These are phyloP conservation scores for Friedmanniomyces endolithicus DNA, from an alignment of 495 filamentous ascomycete species.

Conservation along the genomic window DNA sequence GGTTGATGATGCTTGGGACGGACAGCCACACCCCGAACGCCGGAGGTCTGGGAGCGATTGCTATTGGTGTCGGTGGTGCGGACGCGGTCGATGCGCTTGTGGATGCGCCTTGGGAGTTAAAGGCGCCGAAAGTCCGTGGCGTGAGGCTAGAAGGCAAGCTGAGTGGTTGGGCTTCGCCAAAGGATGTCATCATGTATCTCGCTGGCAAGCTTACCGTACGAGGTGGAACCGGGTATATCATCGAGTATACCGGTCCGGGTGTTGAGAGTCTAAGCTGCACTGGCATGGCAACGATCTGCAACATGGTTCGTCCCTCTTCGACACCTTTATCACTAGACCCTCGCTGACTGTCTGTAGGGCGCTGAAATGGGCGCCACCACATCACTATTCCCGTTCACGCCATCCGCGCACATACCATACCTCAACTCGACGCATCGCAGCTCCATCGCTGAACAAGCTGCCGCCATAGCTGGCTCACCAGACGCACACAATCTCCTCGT, in stretches of 20 bases:
- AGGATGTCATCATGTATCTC: conserved; percentile 85
- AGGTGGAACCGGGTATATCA: conserved; percentile 85
- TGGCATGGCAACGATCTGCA: conserved; percentile 83
- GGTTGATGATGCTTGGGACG: conserved; percentile 98
- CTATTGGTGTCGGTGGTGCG: conserved; percentile 93
- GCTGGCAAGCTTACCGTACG: conserved; percentile 86
- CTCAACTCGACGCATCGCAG: conserved; percentile 70
- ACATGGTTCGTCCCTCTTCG: conserved; percentile 43
- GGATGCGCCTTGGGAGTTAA: conserved; percentile 92
- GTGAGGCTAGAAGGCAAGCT: conserved; percentile 75
- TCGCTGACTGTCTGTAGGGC: conserved; percentile 30
- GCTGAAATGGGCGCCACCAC: conserved; percentile 93
- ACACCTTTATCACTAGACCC: not conserved
- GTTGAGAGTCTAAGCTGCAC: conserved; percentile 82
- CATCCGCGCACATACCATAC: conserved; percentile 55
- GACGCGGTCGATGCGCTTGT: conserved; percentile 96
- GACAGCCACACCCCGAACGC: conserved; percentile 97
- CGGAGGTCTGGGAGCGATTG: conserved; percentile 83
- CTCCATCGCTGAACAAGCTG: conserved; percentile 53
- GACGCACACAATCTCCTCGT: conserved; percentile 46
- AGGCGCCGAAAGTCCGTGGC: conserved; percentile 80
- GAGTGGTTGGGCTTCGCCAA: conserved; percentile 82
- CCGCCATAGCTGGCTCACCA: conserved; percentile 29
- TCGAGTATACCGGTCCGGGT: conserved; percentile 87
- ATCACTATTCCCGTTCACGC: conserved; percentile 77